phyloP scores from a whole-genome alignment of 306 rosid species.

The Luffa aegyptiaca region DNA sequence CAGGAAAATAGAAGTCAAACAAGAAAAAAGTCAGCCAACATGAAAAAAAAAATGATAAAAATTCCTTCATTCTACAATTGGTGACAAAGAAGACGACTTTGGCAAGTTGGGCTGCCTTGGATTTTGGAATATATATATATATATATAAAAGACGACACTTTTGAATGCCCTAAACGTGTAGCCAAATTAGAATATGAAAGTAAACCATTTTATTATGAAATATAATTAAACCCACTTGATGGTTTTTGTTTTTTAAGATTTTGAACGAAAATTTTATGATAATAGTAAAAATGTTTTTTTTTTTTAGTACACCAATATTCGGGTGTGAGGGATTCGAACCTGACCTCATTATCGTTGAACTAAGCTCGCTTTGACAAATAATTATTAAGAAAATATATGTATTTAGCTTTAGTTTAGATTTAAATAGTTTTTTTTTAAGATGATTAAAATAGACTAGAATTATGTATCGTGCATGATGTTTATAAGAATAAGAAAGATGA shows the following conservation, averaged over 20 bases:
- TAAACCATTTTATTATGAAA: background rate
- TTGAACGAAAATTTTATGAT: background rate
- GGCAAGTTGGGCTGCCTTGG: constrained; percentile 1
- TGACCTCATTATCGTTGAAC: too few species aligned
- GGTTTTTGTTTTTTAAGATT: background rate
- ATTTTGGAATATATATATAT: background rate
- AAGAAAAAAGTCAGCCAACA: background rate
- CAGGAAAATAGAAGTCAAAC: background rate
- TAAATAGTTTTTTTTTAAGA: too few species aligned
- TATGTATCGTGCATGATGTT: background rate
- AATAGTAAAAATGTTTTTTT: background rate
- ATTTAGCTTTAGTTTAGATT: background rate
- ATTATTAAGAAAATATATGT: too few species aligned
- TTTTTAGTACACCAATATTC: too few species aligned
- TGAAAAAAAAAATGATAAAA: background rate
- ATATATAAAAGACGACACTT: background rate
- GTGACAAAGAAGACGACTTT: background rate
- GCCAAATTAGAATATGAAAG: background rate
- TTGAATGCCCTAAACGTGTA: background rate
- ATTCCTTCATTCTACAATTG: background rate
- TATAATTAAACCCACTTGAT: background rate
- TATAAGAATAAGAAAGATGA: too few species aligned
- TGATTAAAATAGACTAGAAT: too few species aligned
- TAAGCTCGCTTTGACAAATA: too few species aligned
- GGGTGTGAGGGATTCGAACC: too few species aligned